Base-by-base conservation (phyloP, 768 basidiomycete species). In the Amylocystis lapponica region DNA sequence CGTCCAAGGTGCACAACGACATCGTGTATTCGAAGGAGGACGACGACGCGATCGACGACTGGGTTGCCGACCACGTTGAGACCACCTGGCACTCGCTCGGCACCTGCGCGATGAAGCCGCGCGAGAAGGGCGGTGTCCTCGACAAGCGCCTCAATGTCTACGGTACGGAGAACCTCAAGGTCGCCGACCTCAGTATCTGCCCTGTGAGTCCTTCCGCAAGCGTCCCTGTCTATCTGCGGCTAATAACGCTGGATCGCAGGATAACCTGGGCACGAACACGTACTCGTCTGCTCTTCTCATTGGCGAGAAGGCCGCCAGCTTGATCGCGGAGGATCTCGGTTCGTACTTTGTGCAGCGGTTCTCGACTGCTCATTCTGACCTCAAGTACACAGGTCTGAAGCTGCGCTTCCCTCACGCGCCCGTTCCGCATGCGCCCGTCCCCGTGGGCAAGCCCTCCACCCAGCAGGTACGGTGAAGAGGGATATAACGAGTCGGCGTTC, bases 71-170 rank as follows among this genome's bases (percentile, higher is more conserved):
- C 59, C 80, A 83, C 58, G 82, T 85, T 53, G 83, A 83, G 69
- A 83, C 83, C 9, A 84, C 81, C 43, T 84, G 83, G 83, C 83
- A 85, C 69, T 79, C 76, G 58, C 68, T 83, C 39, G 80, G 52
- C 26, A 60, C 59, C 16, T 60, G 59, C 44, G 79, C 79, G 36
- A 83, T 84, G 81, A 83, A 82, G 61, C 79, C 81, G 26, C 66
- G 77, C 33, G 69, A 74, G 50, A 65, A 84, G 61, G 79, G 79
- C 32, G 81, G 81, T 56, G 79, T 83, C 37, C 76, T 83, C 53
- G 80, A 83, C 53, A 67, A 59, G 20, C 76, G 78, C 46, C 69
- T 83, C 52, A 81, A 70, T 54, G 79, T 83, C 52, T 81, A 68
- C 57, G 80, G 78, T 36, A 83, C 81, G 16, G 59, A 76, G 62